Evolutionary conservation across 345 rosid genomes (phyloP).

Genomic region (Syzygium aromaticum): DNA sequence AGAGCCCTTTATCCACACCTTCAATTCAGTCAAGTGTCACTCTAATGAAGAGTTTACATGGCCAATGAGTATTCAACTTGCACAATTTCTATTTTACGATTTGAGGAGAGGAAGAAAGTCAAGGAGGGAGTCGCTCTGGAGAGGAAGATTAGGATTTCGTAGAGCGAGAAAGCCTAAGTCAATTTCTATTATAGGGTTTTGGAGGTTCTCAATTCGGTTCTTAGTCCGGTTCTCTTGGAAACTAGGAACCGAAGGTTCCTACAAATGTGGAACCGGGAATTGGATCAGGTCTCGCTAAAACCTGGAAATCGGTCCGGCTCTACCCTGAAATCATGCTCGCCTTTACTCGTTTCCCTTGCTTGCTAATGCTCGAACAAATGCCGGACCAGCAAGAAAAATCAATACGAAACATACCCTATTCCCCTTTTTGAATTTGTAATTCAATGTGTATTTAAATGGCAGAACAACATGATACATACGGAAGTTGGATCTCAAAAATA

Average conservation of each 20-base stretch:
- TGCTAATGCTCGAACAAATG: neutral
- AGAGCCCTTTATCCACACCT: neutral
- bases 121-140: no score
- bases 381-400: neutral
- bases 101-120: no score
- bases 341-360: neutral
- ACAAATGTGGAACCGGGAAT: no score
- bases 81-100: neutral
- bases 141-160: no score
- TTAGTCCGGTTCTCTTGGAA: no score
- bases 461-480: neutral
- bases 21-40: neutral
- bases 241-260: no score
- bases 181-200: no score
- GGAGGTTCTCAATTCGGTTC: no score
- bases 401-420: no score
- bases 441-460: neutral
- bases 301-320: no score
- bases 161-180: no score
- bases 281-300: no score
- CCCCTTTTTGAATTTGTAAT: neutral
- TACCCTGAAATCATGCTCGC: fast-evolving
- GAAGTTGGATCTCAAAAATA: neutral
- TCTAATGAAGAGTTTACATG: neutral
- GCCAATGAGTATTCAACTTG: neutral